Base-by-base conservation (phyloP, 139 green algal species). In the Chlamydomonas incerta region DNA sequence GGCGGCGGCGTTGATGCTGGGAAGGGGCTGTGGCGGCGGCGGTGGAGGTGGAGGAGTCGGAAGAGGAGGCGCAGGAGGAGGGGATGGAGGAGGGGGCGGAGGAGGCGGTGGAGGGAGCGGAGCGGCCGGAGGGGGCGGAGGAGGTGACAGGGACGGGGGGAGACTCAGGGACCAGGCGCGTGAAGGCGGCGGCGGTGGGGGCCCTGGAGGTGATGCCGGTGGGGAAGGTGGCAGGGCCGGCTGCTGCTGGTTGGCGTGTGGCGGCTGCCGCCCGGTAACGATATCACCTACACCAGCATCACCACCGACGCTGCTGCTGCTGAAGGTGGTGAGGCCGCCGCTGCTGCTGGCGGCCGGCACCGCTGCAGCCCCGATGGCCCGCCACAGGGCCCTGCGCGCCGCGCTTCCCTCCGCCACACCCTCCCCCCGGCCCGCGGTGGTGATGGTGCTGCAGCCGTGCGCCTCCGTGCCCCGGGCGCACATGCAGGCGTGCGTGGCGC, bases 401-500 rank as follows among this genome's bases (percentile, higher is more conserved):
- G 26, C 17, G 62, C 63, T 28, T 5, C 63, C 63, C 18, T 23
- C 63, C 13, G 29, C n/a, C 14, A 9, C n/a, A 4, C 17, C 60
- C 60, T 15, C 60, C 60, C 17, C 60, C 0, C 91, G 63, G 1
- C 70, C 88, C 9, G 87, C 92, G 0, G 82, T 83, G 20, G 94
- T 96, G 68, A 90, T 65, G 4, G 94, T 97, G 67, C 80, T 87
- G 68, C 80, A 91, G 3, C 82, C 81, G 70, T 95, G 87, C 79
- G 95, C 93, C 89, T 97, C 90, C 46, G 97, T 92, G 0, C 96
- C 96, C 0, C 96, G 88, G 1, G 94, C 91, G n/a, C 96, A 87
- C 96, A 98, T 98, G 90, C 96, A 98, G 93, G 97, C 94, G 91
- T 98, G 96, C 35, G 81, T 77, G 9, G 95, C 94, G 55, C 94